Evolutionary conservation across 2,329 filamentous ascomycete genomes (phyloP).

Genomic region (Cyphellophora europaea): DNA sequence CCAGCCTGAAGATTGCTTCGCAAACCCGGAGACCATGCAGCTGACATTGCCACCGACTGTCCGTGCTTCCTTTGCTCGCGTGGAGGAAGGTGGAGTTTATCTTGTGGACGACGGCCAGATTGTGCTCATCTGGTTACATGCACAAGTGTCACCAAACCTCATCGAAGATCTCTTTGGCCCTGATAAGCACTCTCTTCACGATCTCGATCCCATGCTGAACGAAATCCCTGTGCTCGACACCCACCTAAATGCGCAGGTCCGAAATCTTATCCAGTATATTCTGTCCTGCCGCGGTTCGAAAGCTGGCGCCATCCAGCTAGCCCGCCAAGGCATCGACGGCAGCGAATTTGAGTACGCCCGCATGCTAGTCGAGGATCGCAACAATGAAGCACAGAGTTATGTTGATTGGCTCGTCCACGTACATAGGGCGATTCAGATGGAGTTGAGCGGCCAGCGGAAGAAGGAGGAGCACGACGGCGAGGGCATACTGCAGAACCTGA

Average conservation of each 20-base stretch:
- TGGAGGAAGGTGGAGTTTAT: constrained; percentile 90
- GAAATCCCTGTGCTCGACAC: constrained; percentile 78
- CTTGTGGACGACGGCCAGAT: constrained; percentile 92
- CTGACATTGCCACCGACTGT: constrained; percentile 72
- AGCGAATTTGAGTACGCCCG: constrained; percentile 95
- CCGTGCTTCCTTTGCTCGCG: constrained; percentile 73
- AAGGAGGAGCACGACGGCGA: constrained; percentile 30
- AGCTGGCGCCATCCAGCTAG: constrained; percentile 79
- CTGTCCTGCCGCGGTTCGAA: constrained; percentile 74
- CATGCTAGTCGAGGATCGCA: constrained; percentile 83
- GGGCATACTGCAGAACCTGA: constrained; percentile 33
- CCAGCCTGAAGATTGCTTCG: constrained; percentile 77
- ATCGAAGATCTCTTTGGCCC: constrained; percentile 83
- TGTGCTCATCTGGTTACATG: constrained; percentile 84
- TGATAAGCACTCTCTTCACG: constrained; percentile 59
- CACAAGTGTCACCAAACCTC: constrained; percentile 84
- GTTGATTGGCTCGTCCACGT: constrained; percentile 97
- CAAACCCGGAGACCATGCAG: constrained; percentile 77
- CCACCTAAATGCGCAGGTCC: constrained; percentile 86
- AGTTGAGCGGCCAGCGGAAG: constrained; percentile 49
- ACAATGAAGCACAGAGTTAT: constrained; percentile 96
- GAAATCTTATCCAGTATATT: constrained; percentile 86
- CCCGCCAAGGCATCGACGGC: constrained; percentile 84
- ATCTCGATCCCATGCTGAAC: constrained; percentile 72
- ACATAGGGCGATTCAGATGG: constrained; percentile 84